Evolutionary conservation across 352 stramenopile genomes (phyloP).

Genomic region (Phytophthora boehmeriae): DNA sequence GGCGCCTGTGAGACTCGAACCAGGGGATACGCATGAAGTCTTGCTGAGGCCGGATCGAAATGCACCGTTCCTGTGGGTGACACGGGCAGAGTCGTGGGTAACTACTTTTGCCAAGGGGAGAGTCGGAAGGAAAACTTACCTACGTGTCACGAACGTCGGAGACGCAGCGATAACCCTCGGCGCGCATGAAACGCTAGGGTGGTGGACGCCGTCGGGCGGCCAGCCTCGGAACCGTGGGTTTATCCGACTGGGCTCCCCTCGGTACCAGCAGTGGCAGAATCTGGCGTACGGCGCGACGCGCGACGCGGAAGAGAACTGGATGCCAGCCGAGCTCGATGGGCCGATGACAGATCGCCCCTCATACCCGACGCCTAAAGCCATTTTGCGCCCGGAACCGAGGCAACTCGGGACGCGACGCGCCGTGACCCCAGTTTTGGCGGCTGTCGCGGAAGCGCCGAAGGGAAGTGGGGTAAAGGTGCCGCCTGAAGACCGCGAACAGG

Average conservation of each 20-base stretch:
- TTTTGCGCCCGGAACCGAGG: no score
- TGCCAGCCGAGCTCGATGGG: not conserved
- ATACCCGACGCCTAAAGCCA: constrained; percentile 1
- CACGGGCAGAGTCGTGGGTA: not conserved
- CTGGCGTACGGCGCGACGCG: not conserved
- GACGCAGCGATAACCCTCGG: not conserved
- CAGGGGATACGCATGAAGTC: not conserved
- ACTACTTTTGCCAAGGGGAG: not conserved
- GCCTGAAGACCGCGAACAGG: no score
- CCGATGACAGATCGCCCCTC: not conserved
- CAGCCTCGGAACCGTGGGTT: constrained; percentile 10
- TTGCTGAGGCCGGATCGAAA: not conserved
- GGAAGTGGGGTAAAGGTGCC: no score
- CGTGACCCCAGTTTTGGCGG: no score
- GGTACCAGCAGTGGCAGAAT: constrained; percentile 16
- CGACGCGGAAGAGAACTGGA: not conserved
- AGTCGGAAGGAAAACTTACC: not conserved
- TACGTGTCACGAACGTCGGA: constrained; percentile 9
- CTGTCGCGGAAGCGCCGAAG: no score
- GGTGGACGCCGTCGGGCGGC: not conserved
- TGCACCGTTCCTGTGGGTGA: constrained; percentile 4
- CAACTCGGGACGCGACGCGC: no score
- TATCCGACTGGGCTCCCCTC: not conserved
- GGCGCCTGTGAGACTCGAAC: not conserved
- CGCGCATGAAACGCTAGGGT: not conserved